Percentiles rank a stretch among this genome's conserved stretches.
Evolutionary conservation across 768 basidiomycete species (phyloP).

Genomic region (Imleria badia): DNA sequence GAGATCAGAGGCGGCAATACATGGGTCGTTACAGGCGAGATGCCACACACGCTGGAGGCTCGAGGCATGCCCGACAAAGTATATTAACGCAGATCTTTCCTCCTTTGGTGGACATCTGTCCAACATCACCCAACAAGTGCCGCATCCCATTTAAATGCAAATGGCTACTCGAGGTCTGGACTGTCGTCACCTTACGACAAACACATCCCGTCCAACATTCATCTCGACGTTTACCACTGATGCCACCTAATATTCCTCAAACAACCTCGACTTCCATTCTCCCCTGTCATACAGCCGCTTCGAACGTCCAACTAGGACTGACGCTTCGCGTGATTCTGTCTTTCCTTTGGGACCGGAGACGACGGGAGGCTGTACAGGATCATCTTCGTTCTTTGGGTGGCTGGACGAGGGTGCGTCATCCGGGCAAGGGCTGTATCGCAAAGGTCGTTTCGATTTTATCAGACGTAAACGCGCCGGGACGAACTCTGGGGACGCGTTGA

Average conservation of each 20-base stretch:
- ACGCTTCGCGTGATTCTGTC: neutral
- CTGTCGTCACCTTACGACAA: neutral
- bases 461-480: neutral
- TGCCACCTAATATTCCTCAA: constrained; percentile 1
- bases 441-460: neutral
- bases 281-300: constrained; percentile 7
- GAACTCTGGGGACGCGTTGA: neutral
- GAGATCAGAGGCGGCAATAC: neutral
- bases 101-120: neutral
- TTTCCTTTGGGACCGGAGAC: neutral
- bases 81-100: neutral
- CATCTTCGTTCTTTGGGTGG: neutral
- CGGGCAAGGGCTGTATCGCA: neutral
- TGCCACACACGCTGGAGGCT: neutral
- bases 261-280: constrained; percentile 12
- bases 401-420: neutral
- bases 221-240: neutral
- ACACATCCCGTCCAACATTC: neutral
- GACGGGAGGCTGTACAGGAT: neutral
- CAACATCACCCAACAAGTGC: neutral
- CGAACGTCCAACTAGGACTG: neutral
- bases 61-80: constrained; percentile 1
- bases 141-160: neutral
- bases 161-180: neutral
- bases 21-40: neutral